These are phyloP conservation scores for Sanghuangporus weigelae DNA, from an alignment of 1,284 basidiomycete species.

Conservation along the genomic window DNA sequence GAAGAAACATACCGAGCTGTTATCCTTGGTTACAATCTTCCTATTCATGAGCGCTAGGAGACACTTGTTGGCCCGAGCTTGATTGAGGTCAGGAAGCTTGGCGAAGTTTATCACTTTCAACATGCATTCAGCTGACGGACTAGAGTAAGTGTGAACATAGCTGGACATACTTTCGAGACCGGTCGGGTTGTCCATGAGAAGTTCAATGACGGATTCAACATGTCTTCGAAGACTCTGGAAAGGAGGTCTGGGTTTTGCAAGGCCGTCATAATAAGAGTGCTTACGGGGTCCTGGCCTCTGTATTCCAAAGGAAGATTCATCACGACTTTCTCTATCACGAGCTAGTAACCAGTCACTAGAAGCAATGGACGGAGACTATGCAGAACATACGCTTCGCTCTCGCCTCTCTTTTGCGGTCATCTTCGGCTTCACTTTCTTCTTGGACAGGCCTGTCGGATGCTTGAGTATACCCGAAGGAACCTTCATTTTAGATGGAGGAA, in stretches of 20 bases:
- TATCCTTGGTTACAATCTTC: conserved; percentile 81
- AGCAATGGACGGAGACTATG: background rate
- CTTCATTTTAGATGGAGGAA: conserved; percentile 36
- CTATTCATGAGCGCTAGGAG: conserved; percentile 86
- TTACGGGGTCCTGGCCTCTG: conserved; percentile 78
- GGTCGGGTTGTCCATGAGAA: conserved; percentile 52
- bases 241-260: background rate
- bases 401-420: conserved; percentile 78
- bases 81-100: conserved; percentile 75
- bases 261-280: conserved; percentile 23
- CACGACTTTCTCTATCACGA: conserved; percentile 70
- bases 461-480: conserved; percentile 32
- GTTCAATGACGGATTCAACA: conserved; percentile 74
- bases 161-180: conserved; percentile 50
- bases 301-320: conserved; percentile 85
- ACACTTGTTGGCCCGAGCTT: conserved; percentile 89
- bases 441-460: conserved; percentile 32
- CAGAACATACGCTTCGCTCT: conserved; percentile 56
- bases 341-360: conserved; percentile 29
- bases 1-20: conserved; percentile 43
- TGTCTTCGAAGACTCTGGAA: conserved; percentile 61
- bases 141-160: background rate
- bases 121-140: background rate
- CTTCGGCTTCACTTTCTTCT: conserved; percentile 60
- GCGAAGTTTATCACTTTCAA: conserved; percentile 73